Base-by-base conservation (phyloP, 1,139 yeast genomes). In the Martiniozyma asiatica region DNA sequence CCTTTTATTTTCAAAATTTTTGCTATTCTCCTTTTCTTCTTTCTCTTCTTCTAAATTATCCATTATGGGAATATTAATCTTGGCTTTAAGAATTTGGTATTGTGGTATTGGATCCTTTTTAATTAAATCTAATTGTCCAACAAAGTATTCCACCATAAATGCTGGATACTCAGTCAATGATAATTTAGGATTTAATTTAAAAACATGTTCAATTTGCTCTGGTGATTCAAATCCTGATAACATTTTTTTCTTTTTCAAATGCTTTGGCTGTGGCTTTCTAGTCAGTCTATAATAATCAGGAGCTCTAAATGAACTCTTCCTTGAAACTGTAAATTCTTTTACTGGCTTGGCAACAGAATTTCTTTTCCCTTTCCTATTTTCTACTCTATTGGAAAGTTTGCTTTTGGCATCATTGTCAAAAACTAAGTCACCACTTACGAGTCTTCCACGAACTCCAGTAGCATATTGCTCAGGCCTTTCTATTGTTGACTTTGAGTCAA, bases 291-390 rank as follows among this genome's bases (percentile, higher is more conserved):
- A 38, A 18, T 42, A 41, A 8, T 31, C 35, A 2, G 43, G 38
- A 9, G 35, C 36, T 24, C 25, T 37, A 14, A 40, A 35, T 8
- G 47, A 32, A 14, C 34, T 40, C 24, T 36, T 44, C 14, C 49
- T 33, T 6, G 21, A 26, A 4, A 36, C 48, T 6, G 26, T 25
- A 22, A 34, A 43, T 18, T 38, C 35, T n/a, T 22, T 33, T 1
- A 14, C 24, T n/a, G n/a, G n/a, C n/a, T n/a, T n/a, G n/a, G n/a
- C n/a, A n/a, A n/a, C n/a, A n/a, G n/a, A n/a, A n/a, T n/a, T n/a
- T n/a, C n/a, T n/a, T n/a, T n/a, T n/a, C n/a, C n/a, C n/a, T n/a
- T n/a, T n/a, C n/a, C n/a, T n/a, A n/a, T n/a, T n/a, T n/a, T n/a
- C n/a, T n/a, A n/a, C n/a, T n/a, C n/a, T n/a, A n/a, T n/a, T n/a